A percentile compares a stretch with the other conserved stretches of the same genome.
Evolutionary conservation across 331 rosid species (phyloP).

Genomic region (Ulmus americana): DNA sequence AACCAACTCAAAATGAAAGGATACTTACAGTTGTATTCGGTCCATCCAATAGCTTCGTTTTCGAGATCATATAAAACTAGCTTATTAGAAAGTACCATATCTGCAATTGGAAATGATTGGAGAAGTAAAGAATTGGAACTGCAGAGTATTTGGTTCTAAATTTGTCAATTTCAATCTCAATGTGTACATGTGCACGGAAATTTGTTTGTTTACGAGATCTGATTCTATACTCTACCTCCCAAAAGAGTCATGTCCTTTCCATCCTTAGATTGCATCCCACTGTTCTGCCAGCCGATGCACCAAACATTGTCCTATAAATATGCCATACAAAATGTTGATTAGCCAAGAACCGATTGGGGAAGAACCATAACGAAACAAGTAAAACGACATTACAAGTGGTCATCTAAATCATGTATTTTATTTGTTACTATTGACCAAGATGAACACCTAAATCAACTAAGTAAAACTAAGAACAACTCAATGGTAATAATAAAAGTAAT

Average conservation of each 20-base stretch:
- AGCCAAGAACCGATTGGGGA: slow-evolving; percentile 8
- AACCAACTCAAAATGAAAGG: slow-evolving; percentile 3
- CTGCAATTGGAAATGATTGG: slow-evolving; percentile 47
- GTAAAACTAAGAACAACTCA: background rate
- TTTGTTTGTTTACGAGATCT: slow-evolving; percentile 2
- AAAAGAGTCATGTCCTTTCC: slow-evolving; percentile 56
- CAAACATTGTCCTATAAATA: slow-evolving; percentile 39
- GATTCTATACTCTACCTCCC: slow-evolving; percentile 57
- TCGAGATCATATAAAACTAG: slow-evolving; percentile 71
- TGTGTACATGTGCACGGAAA: no score
- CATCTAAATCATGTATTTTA: no score
- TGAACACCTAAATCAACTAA: no score
- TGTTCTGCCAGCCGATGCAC: slow-evolving; percentile 84
- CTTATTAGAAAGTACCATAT: slow-evolving; percentile 78
- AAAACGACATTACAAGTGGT: slow-evolving; percentile 3
- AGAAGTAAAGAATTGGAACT: slow-evolving; percentile 2
- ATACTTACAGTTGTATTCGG: slow-evolving; percentile 73
- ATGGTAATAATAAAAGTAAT: background rate
- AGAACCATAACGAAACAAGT: background rate
- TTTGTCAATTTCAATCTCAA: background rate
- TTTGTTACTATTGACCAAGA: no score
- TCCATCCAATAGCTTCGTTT: slow-evolving; percentile 73
- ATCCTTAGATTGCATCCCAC: slow-evolving; percentile 37
- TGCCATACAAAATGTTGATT: slow-evolving; percentile 14
- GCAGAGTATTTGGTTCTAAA: background rate